Conservation (phyloP, 352 stramenopile species). For the Plasmopara halstedii region DNA sequence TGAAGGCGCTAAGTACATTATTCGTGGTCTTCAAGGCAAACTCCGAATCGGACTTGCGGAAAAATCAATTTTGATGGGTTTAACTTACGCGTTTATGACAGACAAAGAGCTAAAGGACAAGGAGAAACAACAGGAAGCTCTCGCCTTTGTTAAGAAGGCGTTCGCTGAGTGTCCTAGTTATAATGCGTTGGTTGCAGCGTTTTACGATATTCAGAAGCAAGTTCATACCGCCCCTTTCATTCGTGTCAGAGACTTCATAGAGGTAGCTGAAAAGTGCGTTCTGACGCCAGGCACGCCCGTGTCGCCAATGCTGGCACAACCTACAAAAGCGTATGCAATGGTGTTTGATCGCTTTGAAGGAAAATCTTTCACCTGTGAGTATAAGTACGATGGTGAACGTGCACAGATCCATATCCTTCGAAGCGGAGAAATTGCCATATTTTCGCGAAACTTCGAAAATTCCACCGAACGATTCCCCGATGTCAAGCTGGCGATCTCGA, state of each 20-base stretch:
- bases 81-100: conserved; percentile 95
- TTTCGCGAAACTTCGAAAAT: conserved; percentile 98
- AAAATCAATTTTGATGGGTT: conserved; percentile 94
- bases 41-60: conserved; percentile 96
- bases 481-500: conserved; percentile 66
- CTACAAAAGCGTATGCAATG: conserved; percentile 94
- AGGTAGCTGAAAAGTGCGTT: conserved; percentile 74
- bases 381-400: conserved; percentile 99
- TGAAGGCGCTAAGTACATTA: conserved; percentile 95
- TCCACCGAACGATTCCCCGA: conserved; percentile 96
- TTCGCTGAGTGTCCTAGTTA: conserved; percentile 97
- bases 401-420: conserved; percentile 92
- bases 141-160: conserved; percentile 95
- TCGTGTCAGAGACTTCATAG: conserved; percentile 43
- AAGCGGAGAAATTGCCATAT: conserved; percentile 92
- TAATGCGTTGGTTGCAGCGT: conserved; percentile 89
- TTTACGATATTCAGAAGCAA: conserved; percentile 56
- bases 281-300: conserved; percentile 96
- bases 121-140: conserved; percentile 83
- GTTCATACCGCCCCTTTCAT: conserved; percentile 34
- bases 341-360: conserved; percentile 96
- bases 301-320: conserved; percentile 98
- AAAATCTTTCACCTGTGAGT: conserved; percentile 97
- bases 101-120: conserved; percentile 79
- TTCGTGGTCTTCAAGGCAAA: conserved; percentile 97